Evolutionary conservation across 768 basidiomycete genomes (phyloP).

Genomic region (Pisolithus orientalis): DNA sequence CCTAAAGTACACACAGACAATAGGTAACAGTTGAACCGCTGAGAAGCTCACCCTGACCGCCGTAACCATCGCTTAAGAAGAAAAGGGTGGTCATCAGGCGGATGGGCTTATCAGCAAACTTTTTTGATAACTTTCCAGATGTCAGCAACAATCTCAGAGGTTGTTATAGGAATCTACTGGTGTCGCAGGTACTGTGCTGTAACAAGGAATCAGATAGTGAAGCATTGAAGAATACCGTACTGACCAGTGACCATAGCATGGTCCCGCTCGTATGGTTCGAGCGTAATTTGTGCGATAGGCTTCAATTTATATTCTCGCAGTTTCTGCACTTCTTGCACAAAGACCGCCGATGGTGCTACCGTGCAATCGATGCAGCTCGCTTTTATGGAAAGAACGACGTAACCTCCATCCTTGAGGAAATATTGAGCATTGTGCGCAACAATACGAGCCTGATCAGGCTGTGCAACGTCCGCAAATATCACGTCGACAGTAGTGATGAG

Average conservation of each 20-base stretch:
- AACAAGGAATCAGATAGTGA: not conserved
- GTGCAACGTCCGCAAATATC: slow-evolving; percentile 97
- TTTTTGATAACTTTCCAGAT: no score
- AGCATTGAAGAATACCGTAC: slow-evolving; percentile 13
- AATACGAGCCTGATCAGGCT: slow-evolving; percentile 98
- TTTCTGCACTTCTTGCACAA: slow-evolving; percentile 79
- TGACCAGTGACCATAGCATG: slow-evolving; percentile 85
- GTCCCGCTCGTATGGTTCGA: slow-evolving; percentile 90
- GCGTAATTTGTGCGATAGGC: slow-evolving; percentile 91
- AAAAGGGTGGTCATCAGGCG: no score
- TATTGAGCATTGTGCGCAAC: slow-evolving; percentile 88
- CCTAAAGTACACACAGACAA: no score
- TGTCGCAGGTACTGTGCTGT: slow-evolving; percentile 46
- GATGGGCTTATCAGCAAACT: no score
- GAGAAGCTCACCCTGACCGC: no score
- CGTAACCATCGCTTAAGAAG: no score
- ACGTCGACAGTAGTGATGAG: slow-evolving; percentile 93
- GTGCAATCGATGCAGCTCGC: slow-evolving; percentile 99
- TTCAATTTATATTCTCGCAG: slow-evolving; percentile 79
- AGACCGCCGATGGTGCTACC: slow-evolving; percentile 82
- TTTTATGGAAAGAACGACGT: slow-evolving; percentile 96
- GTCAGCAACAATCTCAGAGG: no score
- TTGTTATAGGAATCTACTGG: slow-evolving; percentile 14
- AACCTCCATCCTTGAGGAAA: slow-evolving; percentile 93
- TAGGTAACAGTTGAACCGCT: no score